A percentile compares a stretch with the other conserved stretches of the same genome.
These are phyloP conservation scores for Apiospora phragmitis DNA, from an alignment of 2,329 filamentous ascomycete genomes.

Conservation along the genomic window DNA sequence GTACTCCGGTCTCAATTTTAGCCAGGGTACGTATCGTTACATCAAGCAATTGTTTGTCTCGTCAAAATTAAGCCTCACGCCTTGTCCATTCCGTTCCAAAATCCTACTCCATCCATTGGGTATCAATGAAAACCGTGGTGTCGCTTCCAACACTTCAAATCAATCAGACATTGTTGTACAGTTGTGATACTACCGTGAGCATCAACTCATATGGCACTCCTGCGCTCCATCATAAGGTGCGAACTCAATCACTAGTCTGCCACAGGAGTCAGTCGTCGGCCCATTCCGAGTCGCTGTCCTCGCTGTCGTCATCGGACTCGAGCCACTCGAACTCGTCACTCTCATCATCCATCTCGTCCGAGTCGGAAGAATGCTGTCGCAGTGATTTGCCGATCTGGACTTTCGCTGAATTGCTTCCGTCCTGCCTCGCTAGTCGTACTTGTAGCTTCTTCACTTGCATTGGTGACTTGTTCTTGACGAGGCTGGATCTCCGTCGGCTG, in stretches of 20 bases:
- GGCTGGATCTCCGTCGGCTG: not conserved
- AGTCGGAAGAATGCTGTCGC: not conserved
- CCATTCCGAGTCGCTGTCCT: conserved; percentile 1
- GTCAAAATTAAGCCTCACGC: not conserved
- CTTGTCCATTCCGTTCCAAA: not conserved
- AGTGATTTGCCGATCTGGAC: conserved; percentile 4
- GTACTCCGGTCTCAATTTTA: not conserved
- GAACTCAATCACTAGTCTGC: too few relatives aligned
- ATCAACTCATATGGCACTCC: not conserved
- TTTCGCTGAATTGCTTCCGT: not conserved
- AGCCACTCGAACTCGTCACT: conserved; percentile 9
- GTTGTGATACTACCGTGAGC: too few relatives aligned
- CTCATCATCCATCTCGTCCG: not conserved
- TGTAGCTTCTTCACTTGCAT: not conserved
- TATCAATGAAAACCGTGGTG: not conserved
- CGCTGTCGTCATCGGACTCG: not conserved
- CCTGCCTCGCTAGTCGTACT: not conserved
- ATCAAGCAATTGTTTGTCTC: not conserved
- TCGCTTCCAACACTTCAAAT: not conserved
- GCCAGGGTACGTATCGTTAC: not conserved
- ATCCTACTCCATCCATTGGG: not conserved
- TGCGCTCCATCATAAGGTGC: not conserved
- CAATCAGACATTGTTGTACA: not conserved
- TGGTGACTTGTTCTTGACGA: not conserved
- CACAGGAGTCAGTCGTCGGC: not conserved